Evolutionary conservation across 2,329 filamentous ascomycete genomes (phyloP), one percentile per base, ranked within the genome.

Genomic region (Botrytis aclada): DNA sequence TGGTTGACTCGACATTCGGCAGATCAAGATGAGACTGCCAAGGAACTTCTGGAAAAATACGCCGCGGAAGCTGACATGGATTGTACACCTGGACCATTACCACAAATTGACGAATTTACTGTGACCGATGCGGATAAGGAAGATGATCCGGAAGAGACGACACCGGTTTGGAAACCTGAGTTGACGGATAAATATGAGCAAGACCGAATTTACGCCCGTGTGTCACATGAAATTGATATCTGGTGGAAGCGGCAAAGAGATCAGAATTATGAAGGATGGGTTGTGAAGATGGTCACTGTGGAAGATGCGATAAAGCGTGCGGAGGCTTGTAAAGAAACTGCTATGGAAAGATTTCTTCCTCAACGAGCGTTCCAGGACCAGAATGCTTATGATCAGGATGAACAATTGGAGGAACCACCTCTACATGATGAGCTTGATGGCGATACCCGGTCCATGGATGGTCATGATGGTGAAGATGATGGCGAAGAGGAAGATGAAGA

Each of bases 401-500:
- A 87, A 69, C 85, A 86, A 69, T 86, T 86, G 64, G 84, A 86
- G 43, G 83, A 78, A 18, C 75, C 74, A 10, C 77, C 76, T 77
- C 76, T 84, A 70, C 83, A 85, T 20, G 84, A 86, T 45, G 85
- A 86, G 64, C 83, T 86, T 72, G 86, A 87, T 72, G 86, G 87
- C 71, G 86, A 87, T 71, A 70, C 65, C 8, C 72, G 83, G 84
- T 65, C 83, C 75, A 51, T 80, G 77, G 80, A 79, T 37, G 82
- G 80, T 43, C 81, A 83, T 75, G 81, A 84, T 76, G 84, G 86
- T 66, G 85, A 86, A 39, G 84, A 88, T 34, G 87, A 88, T 39
- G 85, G 88, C 77, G 87, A 90, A 72, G 89, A 92, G 58, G 87
- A 88, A n/a, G 90, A 92, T 69, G 89, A 91, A 64, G 87, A 87